Evolutionary conservation across 306 rosid species (phyloP), one percentile per base, ranked within the genome.

Genomic region (Delonix regia): DNA sequence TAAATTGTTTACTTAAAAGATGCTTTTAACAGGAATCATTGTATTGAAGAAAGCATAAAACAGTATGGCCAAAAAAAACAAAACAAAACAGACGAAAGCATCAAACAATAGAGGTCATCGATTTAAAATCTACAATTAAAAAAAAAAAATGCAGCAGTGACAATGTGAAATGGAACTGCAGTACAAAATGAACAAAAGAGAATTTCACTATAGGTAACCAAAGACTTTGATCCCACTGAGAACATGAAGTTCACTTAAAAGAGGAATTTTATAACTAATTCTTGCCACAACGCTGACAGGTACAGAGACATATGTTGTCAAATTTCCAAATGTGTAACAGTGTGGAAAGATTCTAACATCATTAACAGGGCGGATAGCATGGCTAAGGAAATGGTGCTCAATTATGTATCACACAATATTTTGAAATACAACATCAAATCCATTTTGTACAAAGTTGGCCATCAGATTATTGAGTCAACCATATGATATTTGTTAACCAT

Each of bases 371-470:
- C 10, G 9, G 39, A 49, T 49, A n/a, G 69, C 60, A 34, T 44
- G 42, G 48, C 15, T 52, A 61, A 28, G 44, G 79, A 56, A 60
- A 1, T 24, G 21, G n/a, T 39, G 74, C 22, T 66, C 61, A 30
- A 73, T 21, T 33, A 81, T 44, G 73, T 36, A 69, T 36, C n/a
- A 22, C n/a, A 64, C 38, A 38, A 36, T 13, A 47, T 45, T 63
- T 13, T 66, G 77, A 65, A 66, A 71, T 48, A 68, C 60, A 69
- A 70, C 7, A 78, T 39, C 41, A 65, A 45, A 51, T 75, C 78
- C 45, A 86, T 72, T 73, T 41, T 87, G 84, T 88, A 89, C 90
- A 86, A 64, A 56, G 30, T 59, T 71, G 45, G 60, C n/a, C 61
- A 72, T 22, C 2, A 15, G 27, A 49, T n/a, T 38, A 80, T 52